Percentiles rank a stretch among this genome's conserved stretches.
Evolutionary conservation across 192 early-diverging fungal species (phyloP).

Genomic region (Physocladia obscura): DNA sequence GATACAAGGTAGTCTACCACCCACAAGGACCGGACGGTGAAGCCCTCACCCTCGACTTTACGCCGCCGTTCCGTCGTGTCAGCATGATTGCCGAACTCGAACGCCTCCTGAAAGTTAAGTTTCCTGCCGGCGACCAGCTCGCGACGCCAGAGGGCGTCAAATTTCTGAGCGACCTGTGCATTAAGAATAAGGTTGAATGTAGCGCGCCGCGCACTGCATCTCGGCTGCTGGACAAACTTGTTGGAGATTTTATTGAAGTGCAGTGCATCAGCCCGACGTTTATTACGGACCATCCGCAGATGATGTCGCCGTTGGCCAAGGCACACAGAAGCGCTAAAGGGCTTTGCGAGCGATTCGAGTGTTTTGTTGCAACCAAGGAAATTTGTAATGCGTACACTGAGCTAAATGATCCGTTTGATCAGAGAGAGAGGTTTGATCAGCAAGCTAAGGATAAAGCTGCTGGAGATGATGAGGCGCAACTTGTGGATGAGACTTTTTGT

Average conservation of each 20-base stretch:
- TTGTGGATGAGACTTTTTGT: conserved; percentile 97
- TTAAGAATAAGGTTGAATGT: conserved; percentile 94
- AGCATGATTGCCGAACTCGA: conserved; percentile 93
- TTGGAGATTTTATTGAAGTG: conserved; percentile 52
- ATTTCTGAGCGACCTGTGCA: conserved; percentile 90
- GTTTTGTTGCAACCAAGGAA: conserved; percentile 98
- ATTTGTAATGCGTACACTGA: conserved; percentile 99
- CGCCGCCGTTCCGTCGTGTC: conserved; percentile 92
- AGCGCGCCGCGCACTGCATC: conserved; percentile 88
- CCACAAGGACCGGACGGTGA: conserved; percentile 79
- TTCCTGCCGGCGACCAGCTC: conserved; percentile 84
- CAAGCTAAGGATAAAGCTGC: conserved; percentile 96
- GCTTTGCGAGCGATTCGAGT: conserved; percentile 97
- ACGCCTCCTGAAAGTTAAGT: conserved; percentile 82
- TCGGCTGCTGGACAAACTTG: conserved; percentile 90
- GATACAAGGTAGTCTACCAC: conserved; percentile 91
- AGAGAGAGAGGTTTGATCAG: conserved; percentile 96
- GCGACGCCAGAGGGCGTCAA: conserved; percentile 79
- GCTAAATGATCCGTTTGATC: conserved; percentile 99
- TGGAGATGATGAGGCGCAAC: conserved; percentile 98
- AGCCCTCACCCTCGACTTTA: conserved; percentile 89
- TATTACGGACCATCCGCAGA: conserved; percentile 94
- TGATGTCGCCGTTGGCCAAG: conserved; percentile 99
- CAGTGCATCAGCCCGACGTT: conserved; percentile 79
- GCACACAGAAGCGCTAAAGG: conserved; percentile 85